phyloP scores from a whole-genome alignment of 495 filamentous ascomycete species.

The Bathelium albidoporum region DNA sequence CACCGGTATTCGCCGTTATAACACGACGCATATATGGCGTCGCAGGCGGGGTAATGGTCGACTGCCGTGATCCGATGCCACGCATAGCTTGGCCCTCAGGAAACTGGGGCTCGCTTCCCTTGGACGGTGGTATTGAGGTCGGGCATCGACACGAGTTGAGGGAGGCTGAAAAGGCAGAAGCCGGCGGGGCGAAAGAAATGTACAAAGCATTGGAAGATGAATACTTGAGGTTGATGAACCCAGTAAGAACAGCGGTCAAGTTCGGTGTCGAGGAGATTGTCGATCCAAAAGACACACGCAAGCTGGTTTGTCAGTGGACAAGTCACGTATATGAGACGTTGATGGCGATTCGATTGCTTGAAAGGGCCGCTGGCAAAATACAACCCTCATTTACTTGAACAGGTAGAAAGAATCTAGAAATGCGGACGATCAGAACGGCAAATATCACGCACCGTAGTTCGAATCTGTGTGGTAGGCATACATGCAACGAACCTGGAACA shows the following conservation, averaged over 20 bases:
- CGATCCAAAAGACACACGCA: slow-evolving; percentile 48
- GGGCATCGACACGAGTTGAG: slow-evolving; percentile 48
- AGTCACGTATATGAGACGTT: slow-evolving; percentile 41
- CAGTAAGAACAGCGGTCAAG: slow-evolving; percentile 51
- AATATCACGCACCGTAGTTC: neutral
- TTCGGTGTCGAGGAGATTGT: slow-evolving; percentile 57
- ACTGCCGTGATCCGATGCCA: slow-evolving; percentile 47
- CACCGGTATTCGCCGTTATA: slow-evolving; percentile 50
- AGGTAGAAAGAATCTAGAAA: neutral
- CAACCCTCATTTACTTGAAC: neutral
- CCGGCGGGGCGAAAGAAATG: slow-evolving; percentile 32
- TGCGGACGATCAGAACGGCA: neutral
- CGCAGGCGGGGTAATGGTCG: slow-evolving; percentile 52
- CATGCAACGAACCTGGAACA: neutral
- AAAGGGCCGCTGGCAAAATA: neutral
- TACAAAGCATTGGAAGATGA: slow-evolving; percentile 48
- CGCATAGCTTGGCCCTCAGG: slow-evolving; percentile 48
- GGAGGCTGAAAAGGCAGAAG: slow-evolving; percentile 40
- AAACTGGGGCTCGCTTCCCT: slow-evolving; percentile 20
- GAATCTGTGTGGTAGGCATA: neutral
- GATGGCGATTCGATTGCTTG: neutral
- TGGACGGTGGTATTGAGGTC: slow-evolving; percentile 51
- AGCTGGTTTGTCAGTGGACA: slow-evolving; percentile 44
- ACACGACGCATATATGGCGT: slow-evolving; percentile 49
- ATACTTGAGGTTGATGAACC: slow-evolving; percentile 52